Evolutionary conservation across 2,329 filamentous ascomycete species (phyloP).

Genomic region (Canariomyces notabilis): DNA sequence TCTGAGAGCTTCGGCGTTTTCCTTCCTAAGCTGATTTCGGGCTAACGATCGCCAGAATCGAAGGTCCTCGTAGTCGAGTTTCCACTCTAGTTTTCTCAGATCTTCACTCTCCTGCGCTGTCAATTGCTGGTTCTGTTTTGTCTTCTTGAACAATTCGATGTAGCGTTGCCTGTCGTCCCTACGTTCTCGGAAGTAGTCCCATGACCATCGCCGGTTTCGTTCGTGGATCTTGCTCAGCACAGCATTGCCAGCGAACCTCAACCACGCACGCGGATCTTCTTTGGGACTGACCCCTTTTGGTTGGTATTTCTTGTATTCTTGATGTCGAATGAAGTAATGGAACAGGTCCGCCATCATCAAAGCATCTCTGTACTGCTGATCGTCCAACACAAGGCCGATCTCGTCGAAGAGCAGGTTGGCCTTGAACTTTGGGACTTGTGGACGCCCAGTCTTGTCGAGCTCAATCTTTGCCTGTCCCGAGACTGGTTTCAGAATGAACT

Average conservation of each 20-base stretch:
- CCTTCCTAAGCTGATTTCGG: conserved; percentile 89
- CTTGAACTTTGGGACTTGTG: conserved; percentile 78
- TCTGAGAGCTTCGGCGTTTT: conserved; percentile 85
- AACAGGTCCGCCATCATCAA: conserved; percentile 98
- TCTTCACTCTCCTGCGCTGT: conserved; percentile 66
- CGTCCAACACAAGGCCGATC: conserved; percentile 94
- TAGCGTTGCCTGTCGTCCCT: conserved; percentile 85
- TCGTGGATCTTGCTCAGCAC: conserved; percentile 94
- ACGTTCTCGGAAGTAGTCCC: conserved; percentile 90
- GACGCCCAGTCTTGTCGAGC: conserved; percentile 84
- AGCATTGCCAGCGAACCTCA: conserved; percentile 84
- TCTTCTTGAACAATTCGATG: conserved; percentile 94
- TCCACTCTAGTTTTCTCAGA: conserved; percentile 73
- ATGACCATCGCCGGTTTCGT: conserved; percentile 86
- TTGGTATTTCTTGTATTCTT: conserved; percentile 91
- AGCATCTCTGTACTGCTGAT: conserved; percentile 93
- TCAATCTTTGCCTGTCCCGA: conserved; percentile 93
- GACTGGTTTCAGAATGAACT: conserved; percentile 94
- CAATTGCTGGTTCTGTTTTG: conserved; percentile 69
- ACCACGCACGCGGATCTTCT: conserved; percentile 88
- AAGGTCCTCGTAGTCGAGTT: conserved; percentile 88
- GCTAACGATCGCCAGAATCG: conserved; percentile 96
- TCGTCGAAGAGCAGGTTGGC: conserved; percentile 91
- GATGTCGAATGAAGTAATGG: conserved; percentile 95
- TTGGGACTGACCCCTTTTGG: conserved; percentile 76